Base-by-base conservation (phyloP, 257 asterid genomes). In the Paraleonurus japonicus region DNA sequence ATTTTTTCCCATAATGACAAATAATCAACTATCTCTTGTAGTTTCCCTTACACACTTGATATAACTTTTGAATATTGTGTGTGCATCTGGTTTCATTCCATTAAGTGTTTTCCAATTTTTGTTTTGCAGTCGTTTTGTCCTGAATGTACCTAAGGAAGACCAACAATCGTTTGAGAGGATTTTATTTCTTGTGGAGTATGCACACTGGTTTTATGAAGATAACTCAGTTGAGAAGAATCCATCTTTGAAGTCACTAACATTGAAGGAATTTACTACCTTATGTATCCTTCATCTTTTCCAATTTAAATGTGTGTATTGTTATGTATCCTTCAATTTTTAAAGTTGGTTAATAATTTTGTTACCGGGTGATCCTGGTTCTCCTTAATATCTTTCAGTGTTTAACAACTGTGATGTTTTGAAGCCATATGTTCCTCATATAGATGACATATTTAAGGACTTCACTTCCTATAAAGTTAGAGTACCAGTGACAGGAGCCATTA, bases 121-220 rank as follows among this genome's bases (percentile, higher is more conserved):
- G 17, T 72, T 68, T 45, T 77, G 90, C 93, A 94, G 99, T 69
- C 99, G 99, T 66, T 95, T 95, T 79, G 98, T 95, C 74, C 87
- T 95, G 79, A 92, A 95, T 61, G 96, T 91, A 76, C 99, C 99
- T 12, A 89, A 91, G 86, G 99, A 95, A 87, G 99, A 95, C 74
- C 95, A 89, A 48, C 97, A 92, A 78, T 92, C 99, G 23, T 95
- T 92, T 70, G 99, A 95, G 88, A 89, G 99, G 86, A 92, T 95
- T 69, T 78, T 95, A 82, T 95, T 95, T 81, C 98, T 95, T 63
- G 98, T 95, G 80, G 99, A 95, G 84, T 89, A 87, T 71, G 99
- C 99, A 24, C 96, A 95, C 75, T 95, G 99, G 99, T 95, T 84
- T 71, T 95, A 95, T 43, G 99, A 95, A 81, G 99, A 95, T 84